Evolutionary conservation across 345 rosid genomes (phyloP).

Genomic region (Corchorus olitorius): DNA sequence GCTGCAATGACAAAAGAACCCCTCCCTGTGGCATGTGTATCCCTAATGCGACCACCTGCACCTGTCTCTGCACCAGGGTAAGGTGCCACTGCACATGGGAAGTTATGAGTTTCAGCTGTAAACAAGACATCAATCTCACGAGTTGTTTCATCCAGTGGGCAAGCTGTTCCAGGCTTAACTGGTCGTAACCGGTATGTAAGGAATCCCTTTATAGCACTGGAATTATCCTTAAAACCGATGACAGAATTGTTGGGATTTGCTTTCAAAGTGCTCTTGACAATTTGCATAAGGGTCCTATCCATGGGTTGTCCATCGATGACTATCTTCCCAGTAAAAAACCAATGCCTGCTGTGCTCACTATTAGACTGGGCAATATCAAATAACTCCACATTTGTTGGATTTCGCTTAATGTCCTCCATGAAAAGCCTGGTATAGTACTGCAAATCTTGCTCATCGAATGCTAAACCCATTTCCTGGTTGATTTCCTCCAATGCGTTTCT

Average conservation of each 20-base stretch:
- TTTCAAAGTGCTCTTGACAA: constrained; percentile 88
- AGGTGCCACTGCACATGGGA: constrained; percentile 99
- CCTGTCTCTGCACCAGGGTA: constrained; percentile 99
- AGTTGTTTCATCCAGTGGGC: constrained; percentile 49
- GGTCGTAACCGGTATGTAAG: constrained; percentile 70
- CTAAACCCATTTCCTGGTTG: constrained; percentile 88
- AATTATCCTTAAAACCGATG: constrained; percentile 91
- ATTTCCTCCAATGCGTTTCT: constrained; percentile 84
- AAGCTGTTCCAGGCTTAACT: constrained; percentile 62
- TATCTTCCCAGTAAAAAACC: constrained; percentile 94
- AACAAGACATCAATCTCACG: constrained; percentile 79
- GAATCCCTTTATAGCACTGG: constrained; percentile 93
- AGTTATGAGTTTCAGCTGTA: constrained; percentile 96
- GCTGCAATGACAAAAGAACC: constrained; percentile 90
- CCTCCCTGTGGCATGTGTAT: constrained; percentile 96
- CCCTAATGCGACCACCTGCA: constrained; percentile 96
- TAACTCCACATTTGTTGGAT: constrained; percentile 88
- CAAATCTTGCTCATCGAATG: constrained; percentile 93
- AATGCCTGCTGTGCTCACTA: constrained; percentile 92
- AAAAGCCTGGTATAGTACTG: constrained; percentile 82
- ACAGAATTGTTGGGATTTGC: constrained; percentile 83
- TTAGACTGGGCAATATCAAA: constrained; percentile 96
- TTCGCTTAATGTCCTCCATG: constrained; percentile 68
- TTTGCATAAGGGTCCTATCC: constrained; percentile 85
- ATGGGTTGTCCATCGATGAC: constrained; percentile 82